phyloP scores from a whole-genome alignment of 495 filamentous ascomycete species.

The Podospora australis region DNA sequence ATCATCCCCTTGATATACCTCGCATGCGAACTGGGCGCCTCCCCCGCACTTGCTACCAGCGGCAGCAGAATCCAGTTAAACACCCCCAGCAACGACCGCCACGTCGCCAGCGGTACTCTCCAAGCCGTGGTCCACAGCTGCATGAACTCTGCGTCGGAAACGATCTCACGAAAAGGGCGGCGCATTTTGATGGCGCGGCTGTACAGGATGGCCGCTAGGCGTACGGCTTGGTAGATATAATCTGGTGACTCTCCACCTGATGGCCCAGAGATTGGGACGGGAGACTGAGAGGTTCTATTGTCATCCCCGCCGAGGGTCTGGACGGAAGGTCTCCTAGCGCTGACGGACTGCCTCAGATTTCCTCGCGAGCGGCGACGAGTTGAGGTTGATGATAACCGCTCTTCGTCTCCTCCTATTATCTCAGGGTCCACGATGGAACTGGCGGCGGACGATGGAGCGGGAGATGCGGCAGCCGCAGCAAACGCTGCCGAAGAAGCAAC shows the following conservation, averaged over 20 bases:
- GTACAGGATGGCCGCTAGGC: conserved; percentile 30
- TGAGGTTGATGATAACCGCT: not conserved
- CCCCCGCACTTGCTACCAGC: conserved; percentile 14
- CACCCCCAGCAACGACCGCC: conserved; percentile 29
- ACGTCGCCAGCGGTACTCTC: conserved; percentile 27
- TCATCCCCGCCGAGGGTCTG: not conserved
- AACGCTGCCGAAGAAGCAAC: conserved; percentile 5
- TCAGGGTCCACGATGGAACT: not conserved
- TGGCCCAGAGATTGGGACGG: not conserved
- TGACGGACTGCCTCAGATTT: not conserved
- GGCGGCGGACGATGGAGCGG: conserved; percentile 5
- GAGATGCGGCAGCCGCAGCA: conserved; percentile 4
- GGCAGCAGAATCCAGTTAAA: conserved; percentile 28
- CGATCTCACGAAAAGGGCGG: conserved; percentile 21
- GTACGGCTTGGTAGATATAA: conserved; percentile 28
- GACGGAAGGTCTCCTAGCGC: not conserved
- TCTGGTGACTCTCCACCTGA: conserved; percentile 10
- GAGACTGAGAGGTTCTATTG: not conserved
- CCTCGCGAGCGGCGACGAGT: not conserved
- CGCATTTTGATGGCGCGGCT: conserved; percentile 26
- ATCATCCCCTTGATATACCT: conserved; percentile 30
- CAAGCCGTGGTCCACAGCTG: conserved; percentile 32
- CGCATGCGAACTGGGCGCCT: conserved; percentile 21
- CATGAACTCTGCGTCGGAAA: conserved; percentile 18
- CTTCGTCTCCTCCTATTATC: not conserved